phyloP scores from a whole-genome alignment of 352 stramenopile species.

The Phytophthora sansomeana region DNA sequence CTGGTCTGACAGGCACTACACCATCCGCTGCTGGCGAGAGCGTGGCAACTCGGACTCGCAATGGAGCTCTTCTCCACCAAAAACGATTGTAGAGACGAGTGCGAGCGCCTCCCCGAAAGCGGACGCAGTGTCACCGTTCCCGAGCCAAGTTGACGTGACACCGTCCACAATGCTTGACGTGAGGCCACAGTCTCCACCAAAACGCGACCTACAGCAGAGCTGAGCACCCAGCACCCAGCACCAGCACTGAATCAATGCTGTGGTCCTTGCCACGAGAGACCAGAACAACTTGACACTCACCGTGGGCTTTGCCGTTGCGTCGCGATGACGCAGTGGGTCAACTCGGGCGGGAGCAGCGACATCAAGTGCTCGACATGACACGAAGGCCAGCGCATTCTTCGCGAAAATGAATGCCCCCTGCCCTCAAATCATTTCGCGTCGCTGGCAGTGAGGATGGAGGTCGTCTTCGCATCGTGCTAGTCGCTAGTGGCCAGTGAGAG shows the following conservation, averaged over 20 bases:
- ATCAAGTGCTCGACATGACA: slow-evolving; percentile 5
- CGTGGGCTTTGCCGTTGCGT: slow-evolving; percentile 7
- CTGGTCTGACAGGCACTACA: background rate
- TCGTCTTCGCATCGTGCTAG: background rate
- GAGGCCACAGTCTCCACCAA: slow-evolving; percentile 19
- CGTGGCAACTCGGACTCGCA: slow-evolving; percentile 8
- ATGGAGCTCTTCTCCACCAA: slow-evolving; percentile 26
- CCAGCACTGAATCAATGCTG: slow-evolving; percentile 14
- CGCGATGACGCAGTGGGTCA: background rate
- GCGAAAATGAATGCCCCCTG: background rate
- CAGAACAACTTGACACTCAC: background rate
- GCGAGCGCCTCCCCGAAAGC: slow-evolving; percentile 13
- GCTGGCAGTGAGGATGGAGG: background rate
- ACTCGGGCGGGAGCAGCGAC: background rate
- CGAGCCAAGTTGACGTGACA: slow-evolving; percentile 30
- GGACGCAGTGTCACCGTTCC: slow-evolving; percentile 13
- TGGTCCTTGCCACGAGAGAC: slow-evolving; percentile 6
- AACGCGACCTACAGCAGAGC: background rate
- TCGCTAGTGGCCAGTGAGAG: background rate
- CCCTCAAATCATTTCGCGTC: background rate
- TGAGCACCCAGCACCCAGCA: background rate
- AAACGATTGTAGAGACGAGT: slow-evolving; percentile 26
- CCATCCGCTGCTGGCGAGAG: slow-evolving; percentile 15
- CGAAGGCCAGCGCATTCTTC: background rate
- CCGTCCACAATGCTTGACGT: background rate